A percentile compares a stretch with the other conserved stretches of the same genome.
Evolutionary conservation across 257 asterid species (phyloP).

Genomic region (Euphrasia confusa): DNA sequence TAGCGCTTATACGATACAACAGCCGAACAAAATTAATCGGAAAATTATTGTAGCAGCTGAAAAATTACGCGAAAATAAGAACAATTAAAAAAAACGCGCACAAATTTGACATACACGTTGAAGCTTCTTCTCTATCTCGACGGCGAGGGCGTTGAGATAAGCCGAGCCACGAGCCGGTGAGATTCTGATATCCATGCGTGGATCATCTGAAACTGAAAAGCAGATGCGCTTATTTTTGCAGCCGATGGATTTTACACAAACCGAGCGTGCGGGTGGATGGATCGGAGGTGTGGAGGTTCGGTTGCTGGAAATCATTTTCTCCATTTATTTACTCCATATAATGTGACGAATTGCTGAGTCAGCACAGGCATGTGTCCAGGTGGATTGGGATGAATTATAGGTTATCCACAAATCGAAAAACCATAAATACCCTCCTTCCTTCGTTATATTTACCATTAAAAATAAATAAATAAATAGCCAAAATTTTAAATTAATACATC

Average conservation of each 20-base stretch:
- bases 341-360: no score
- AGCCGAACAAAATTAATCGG: conserved; percentile 17
- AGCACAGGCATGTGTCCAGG: no score
- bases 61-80: background rate
- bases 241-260: background rate
- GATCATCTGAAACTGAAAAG: conserved; percentile 33
- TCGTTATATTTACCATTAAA: no score
- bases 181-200: conserved; percentile 39
- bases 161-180: conserved; percentile 65
- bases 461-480: no score
- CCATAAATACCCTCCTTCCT: no score
- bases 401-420: no score
- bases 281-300: conserved; percentile 5
- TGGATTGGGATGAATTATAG: no score
- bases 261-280: conserved; percentile 15
- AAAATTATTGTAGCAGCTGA: background rate
- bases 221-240: background rate
- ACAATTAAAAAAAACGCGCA: no score
- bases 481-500: no score
- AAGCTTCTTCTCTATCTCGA: conserved; percentile 89
- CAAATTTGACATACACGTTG: conserved; percentile 56
- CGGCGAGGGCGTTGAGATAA: conserved; percentile 72
- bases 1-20: conserved; percentile 48
- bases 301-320: background rate
- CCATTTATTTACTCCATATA: background rate